These are phyloP conservation scores for Dothidotthia symphoricarpi DNA, from an alignment of 2,329 filamentous ascomycete species.

Conservation along the genomic window DNA sequence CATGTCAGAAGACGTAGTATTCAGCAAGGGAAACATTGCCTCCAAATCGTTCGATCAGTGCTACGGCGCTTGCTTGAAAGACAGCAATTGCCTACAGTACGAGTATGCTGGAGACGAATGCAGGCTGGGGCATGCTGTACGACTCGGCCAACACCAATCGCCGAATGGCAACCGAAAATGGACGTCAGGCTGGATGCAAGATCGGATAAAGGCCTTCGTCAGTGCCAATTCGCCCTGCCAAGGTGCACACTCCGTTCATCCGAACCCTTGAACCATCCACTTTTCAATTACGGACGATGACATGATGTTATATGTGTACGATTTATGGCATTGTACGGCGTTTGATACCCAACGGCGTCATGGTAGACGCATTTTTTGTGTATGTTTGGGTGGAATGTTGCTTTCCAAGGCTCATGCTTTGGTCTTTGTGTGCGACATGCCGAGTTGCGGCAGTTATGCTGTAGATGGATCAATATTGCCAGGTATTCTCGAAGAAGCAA, in stretches of 20 bases:
- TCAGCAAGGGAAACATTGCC: constrained; percentile 17
- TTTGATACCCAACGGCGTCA: constrained; percentile 32
- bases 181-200: constrained; percentile 35
- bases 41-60: constrained; percentile 32
- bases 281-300: constrained; percentile 12
- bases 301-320: constrained; percentile 18
- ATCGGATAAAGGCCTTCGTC: constrained; percentile 31
- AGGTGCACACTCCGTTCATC: constrained; percentile 36
- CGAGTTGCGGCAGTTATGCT: too few species aligned
- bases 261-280: constrained; percentile 28
- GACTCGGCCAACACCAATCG: constrained; percentile 28
- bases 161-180: constrained; percentile 22
- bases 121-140: constrained; percentile 27
- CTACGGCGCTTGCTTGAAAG: constrained; percentile 27
- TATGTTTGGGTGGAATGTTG: neutral
- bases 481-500: too few species aligned
- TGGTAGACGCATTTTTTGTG: constrained; percentile 8
- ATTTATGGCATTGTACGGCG: constrained; percentile 32
- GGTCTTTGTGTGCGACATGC: too few species aligned
- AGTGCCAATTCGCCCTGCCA: constrained; percentile 29
- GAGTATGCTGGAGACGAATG: constrained; percentile 33
- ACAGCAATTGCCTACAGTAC: constrained; percentile 34
- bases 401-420: too few species aligned
- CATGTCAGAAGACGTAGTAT: constrained; percentile 29
- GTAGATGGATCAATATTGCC: too few species aligned